Evolutionary conservation across 169 alveolate species (phyloP).

Genomic region (Eimeria necatrix): DNA sequence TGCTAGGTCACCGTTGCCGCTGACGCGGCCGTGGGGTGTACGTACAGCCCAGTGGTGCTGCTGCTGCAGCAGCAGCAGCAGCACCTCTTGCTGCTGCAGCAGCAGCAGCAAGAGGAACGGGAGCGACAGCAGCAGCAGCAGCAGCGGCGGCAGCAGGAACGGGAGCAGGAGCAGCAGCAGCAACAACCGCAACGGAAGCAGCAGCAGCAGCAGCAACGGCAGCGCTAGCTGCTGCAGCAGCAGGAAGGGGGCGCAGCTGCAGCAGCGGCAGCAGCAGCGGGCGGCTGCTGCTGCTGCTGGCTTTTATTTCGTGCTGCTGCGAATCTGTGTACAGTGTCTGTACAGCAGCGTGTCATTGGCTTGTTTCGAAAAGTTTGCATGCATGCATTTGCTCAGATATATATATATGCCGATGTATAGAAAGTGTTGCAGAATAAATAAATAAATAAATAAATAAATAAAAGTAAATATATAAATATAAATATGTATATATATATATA

Average conservation of each 20-base stretch:
- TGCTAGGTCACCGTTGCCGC: slow-evolving; percentile 49
- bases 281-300: not conserved
- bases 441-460: too few species aligned
- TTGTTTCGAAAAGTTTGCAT: too few species aligned
- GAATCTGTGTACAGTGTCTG: too few species aligned
- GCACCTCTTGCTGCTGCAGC: not conserved
- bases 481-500: too few species aligned
- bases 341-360: too few species aligned
- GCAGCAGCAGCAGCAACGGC: not conserved
- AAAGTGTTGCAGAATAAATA: not conserved
- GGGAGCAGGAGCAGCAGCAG: not conserved
- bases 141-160: not conserved
- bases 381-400: too few species aligned
- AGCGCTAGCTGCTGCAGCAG: slow-evolving; percentile 4
- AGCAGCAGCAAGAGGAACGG: not conserved
- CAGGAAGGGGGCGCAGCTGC: not conserved
- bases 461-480: too few species aligned
- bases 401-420: not conserved
- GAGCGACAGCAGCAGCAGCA: slow-evolving; percentile 16
- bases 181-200: not conserved
- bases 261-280: not conserved
- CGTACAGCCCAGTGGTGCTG: not conserved
- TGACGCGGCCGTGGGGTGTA: slow-evolving; percentile 16
- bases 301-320: too few species aligned
- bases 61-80: slow-evolving; percentile 5